A percentile compares a stretch with the other conserved stretches of the same genome.
These are phyloP conservation scores for Russula sp. DNA, from an alignment of 768 basidiomycete species.

Conservation along the genomic window DNA sequence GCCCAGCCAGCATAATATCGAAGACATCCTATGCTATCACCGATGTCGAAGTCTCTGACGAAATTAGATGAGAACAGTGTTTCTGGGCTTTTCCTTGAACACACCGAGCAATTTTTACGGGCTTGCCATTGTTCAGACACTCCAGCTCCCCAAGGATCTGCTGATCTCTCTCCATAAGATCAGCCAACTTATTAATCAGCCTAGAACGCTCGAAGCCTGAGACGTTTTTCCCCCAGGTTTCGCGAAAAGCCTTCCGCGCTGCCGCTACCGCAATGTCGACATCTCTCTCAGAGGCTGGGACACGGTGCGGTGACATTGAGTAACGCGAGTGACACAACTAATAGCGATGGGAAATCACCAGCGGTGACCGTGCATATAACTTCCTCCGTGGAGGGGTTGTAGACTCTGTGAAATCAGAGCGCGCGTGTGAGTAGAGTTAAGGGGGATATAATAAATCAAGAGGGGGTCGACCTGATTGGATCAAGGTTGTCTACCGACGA, in stretches of 20 bases:
- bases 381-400: slow-evolving; percentile 79
- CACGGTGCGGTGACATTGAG: background rate
- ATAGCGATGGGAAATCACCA: slow-evolving; percentile 30
- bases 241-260: slow-evolving; percentile 78
- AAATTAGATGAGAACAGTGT: background rate
- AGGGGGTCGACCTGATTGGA: slow-evolving; percentile 52
- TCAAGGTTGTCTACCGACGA: slow-evolving; percentile 67
- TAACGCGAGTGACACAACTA: background rate
- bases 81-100: slow-evolving; percentile 35
- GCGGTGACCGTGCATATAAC: slow-evolving; percentile 65
- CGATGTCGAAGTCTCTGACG: slow-evolving; percentile 73
- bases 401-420: slow-evolving; percentile 26
- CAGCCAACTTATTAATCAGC: slow-evolving; percentile 81
- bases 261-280: slow-evolving; percentile 82
- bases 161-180: slow-evolving; percentile 82
- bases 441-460: background rate
- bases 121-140: slow-evolving; percentile 88
- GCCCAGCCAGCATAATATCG: slow-evolving; percentile 96
- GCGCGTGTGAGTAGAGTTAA: background rate
- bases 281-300: slow-evolving; percentile 63
- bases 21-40: slow-evolving; percentile 71
- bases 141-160: slow-evolving; percentile 83
- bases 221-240: slow-evolving; percentile 86
- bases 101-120: slow-evolving; percentile 57
- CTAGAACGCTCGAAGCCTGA: slow-evolving; percentile 80